Conservation (phyloP, 495 filamentous ascomycete species). For the Daldinia decipiens region DNA sequence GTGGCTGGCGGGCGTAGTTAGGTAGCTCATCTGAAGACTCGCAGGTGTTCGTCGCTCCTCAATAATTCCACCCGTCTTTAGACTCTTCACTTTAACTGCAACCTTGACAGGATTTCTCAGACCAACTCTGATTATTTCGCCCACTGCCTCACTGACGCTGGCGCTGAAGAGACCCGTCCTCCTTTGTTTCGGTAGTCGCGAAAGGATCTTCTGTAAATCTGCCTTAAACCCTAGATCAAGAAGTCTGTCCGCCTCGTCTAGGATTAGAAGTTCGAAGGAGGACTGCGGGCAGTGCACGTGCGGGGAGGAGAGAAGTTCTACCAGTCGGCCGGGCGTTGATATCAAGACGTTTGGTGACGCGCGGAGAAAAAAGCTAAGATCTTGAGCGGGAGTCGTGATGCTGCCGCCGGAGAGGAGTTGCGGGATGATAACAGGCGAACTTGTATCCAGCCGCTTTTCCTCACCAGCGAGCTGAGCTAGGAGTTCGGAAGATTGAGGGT, state of each 20-base stretch:
- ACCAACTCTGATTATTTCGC: conserved; percentile 90
- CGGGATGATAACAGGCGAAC: conserved; percentile 71
- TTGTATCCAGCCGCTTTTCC: conserved; percentile 64
- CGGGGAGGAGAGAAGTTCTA: conserved; percentile 88
- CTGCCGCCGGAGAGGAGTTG: conserved; percentile 89
- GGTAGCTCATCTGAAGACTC: conserved; percentile 87
- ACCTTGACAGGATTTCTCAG: conserved; percentile 94
- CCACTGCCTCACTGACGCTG: conserved; percentile 88
- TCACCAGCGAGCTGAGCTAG: conserved; percentile 60
- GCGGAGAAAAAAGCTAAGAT: conserved; percentile 82
- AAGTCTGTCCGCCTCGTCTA: conserved; percentile 94
- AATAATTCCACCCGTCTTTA: conserved; percentile 68
- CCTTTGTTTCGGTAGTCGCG: conserved; percentile 88
- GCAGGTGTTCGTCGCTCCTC: conserved; percentile 90
- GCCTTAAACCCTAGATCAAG: conserved; percentile 96
- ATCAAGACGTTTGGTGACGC: conserved; percentile 86
- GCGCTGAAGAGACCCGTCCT: conserved; percentile 95
- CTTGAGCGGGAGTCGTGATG: conserved; percentile 78
- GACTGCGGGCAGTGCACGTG: conserved; percentile 90
- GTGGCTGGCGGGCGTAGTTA: conserved; percentile 75
- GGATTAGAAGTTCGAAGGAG: conserved; percentile 86
- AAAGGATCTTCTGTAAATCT: conserved; percentile 84
- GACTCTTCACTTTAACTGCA: conserved; percentile 82
- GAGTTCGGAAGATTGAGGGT: conserved; percentile 75
- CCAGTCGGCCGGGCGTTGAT: conserved; percentile 85